Evolutionary conservation across 2,329 filamentous ascomycete species (phyloP).

Genomic region (Aspergillus cejpii): DNA sequence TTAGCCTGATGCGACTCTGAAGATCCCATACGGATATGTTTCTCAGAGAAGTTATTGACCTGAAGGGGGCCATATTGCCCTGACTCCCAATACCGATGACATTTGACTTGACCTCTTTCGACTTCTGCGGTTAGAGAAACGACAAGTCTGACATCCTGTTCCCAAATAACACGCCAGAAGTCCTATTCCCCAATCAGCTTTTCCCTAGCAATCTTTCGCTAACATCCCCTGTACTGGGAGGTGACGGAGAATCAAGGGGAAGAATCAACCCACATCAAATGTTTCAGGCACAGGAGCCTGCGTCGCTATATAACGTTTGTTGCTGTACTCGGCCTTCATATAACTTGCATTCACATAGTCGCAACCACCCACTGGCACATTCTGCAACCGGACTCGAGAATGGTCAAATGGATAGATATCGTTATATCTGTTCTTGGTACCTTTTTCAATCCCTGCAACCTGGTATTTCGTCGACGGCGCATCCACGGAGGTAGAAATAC

Average conservation of each 20-base stretch:
- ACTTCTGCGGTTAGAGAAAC: constrained; percentile 95
- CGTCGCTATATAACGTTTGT: constrained; percentile 91
- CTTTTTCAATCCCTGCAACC: constrained; percentile 89
- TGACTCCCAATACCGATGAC: constrained; percentile 84
- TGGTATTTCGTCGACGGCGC: constrained; percentile 50
- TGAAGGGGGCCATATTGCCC: constrained; percentile 70
- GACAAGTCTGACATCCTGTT: constrained; percentile 88
- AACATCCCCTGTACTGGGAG: background rate
- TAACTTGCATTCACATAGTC: constrained; percentile 97
- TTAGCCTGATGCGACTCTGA: constrained; percentile 44
- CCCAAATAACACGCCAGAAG: constrained; percentile 97
- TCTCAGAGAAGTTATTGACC: constrained; percentile 72
- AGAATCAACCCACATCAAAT: constrained; percentile 61
- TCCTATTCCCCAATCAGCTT: constrained; percentile 51
- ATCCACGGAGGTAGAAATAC: constrained; percentile 43
- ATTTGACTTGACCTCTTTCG: constrained; percentile 89
- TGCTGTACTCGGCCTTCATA: constrained; percentile 68
- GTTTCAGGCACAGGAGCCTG: constrained; percentile 90
- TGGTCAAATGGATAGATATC: constrained; percentile 97
- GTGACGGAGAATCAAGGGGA: background rate
- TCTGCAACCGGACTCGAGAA: constrained; percentile 71
- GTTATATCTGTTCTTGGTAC: constrained; percentile 93
- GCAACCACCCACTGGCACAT: constrained; percentile 60
- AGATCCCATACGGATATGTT: constrained; percentile 67
- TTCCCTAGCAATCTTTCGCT: background rate